Conservation (phyloP, 2,329 filamentous ascomycete species). For the Sclerotinia trifoliorum region DNA sequence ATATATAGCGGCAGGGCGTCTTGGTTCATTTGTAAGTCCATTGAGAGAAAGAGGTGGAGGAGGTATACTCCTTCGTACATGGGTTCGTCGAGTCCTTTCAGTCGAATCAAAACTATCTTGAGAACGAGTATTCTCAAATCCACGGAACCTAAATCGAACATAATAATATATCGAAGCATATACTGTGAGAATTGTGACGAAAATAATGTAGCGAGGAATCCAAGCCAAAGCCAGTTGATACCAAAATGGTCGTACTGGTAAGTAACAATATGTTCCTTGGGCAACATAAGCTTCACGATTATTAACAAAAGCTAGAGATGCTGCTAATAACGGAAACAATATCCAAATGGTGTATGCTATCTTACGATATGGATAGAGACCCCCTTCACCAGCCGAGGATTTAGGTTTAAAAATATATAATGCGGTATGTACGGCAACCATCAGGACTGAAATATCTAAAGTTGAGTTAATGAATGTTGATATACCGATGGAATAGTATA, state of each 20-base stretch:
- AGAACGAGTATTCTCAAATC: conserved; percentile 30
- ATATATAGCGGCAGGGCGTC: conserved; percentile 23
- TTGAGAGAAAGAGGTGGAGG: conserved; percentile 34
- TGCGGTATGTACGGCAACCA: conserved; percentile 72
- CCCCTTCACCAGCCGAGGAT: conserved; percentile 52
- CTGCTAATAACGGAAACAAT: conserved; percentile 57
- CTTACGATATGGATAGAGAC: conserved; percentile 66
- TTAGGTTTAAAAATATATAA: conserved; percentile 66
- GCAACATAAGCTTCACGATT: conserved; percentile 55
- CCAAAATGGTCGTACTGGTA: conserved; percentile 67
- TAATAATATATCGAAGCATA: conserved; percentile 71
- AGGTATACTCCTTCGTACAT: conserved; percentile 27
- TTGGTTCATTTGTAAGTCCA: conserved; percentile 35
- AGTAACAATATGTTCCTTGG: conserved; percentile 66
- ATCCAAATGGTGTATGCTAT: conserved; percentile 58
- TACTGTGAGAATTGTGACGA: conserved; percentile 60
- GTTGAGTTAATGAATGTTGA: not conserved
- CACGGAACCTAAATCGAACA: conserved; percentile 47
- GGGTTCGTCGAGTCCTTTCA: conserved; percentile 18
- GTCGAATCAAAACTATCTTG: conserved; percentile 22
- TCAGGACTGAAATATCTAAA: conserved; percentile 64
- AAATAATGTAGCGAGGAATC: conserved; percentile 71
- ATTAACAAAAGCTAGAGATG: conserved; percentile 63
- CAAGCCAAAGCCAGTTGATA: conserved; percentile 66
- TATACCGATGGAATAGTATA: not conserved